Evolutionary conservation across 352 stramenopile species (phyloP).

Genomic region (Globisporangium barbulae): DNA sequence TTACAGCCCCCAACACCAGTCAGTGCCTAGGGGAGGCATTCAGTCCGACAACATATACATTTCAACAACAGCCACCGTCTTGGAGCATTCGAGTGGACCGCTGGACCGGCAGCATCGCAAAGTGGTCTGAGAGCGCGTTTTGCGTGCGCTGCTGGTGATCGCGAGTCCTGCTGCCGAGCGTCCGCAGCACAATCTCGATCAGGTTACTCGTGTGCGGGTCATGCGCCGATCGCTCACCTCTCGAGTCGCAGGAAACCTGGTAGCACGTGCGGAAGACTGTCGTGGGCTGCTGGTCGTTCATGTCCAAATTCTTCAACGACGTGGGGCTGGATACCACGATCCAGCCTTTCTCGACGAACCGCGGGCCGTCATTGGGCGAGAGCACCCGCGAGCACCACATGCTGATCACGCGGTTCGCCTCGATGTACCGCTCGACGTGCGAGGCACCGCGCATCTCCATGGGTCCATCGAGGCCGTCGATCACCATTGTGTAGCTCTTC

Average conservation of each 20-base stretch:
- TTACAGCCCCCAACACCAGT: no score
- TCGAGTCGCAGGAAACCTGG: slow-evolving; percentile 14
- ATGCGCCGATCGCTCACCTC: background rate
- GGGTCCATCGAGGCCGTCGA: slow-evolving; percentile 5
- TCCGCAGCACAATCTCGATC: slow-evolving; percentile 6
- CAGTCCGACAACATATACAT: no score
- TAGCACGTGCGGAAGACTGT: slow-evolving; percentile 12
- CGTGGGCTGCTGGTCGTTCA: background rate
- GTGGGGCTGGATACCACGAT: background rate
- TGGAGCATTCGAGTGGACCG: background rate
- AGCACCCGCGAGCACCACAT: slow-evolving; percentile 10
- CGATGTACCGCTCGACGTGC: slow-evolving; percentile 8
- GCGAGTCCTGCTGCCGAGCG: slow-evolving; percentile 7
- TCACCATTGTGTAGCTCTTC: slow-evolving; percentile 18
- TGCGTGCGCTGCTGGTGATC: slow-evolving; percentile 8
- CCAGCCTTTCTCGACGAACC: slow-evolving; percentile 17
- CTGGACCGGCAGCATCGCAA: background rate
- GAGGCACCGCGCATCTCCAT: slow-evolving; percentile 13
- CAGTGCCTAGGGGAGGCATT: no score
- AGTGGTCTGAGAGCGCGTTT: slow-evolving; percentile 9
- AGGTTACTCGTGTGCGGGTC: background rate
- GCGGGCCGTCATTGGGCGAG: background rate
- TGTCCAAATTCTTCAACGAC: background rate
- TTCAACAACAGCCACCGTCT: no score
- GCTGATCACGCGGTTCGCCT: slow-evolving; percentile 7